Evolutionary conservation across 371 early-diverging fungal species (phyloP), one percentile per base, ranked within the genome.

Genomic region (Conidiobolus incongruus): DNA sequence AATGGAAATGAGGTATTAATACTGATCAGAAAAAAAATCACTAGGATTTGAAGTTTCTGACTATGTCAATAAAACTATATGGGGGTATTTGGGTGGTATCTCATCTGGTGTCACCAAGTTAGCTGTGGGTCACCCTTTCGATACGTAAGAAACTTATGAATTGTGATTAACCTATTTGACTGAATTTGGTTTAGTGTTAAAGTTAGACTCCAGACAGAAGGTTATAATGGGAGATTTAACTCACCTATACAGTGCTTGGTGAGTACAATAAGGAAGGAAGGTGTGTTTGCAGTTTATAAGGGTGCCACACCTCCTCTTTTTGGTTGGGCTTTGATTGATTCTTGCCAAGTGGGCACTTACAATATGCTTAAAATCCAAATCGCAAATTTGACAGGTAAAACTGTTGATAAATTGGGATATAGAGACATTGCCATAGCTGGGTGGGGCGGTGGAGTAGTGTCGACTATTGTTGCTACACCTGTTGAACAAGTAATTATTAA

Each of bases 321-420:
- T 31, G 91, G 95, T 6, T 94, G 92, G 90, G 75, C 80, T 28
- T 63, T 84, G 37, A 85, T 89, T 86, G 88, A 90, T 48, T 71
- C 75, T 35, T 66, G 81, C 40, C 75, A 75, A 74, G 75, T 65
- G 52, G 60, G 24, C 8, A 38, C 22, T 24, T 32, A 37, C n/a
- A 21, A 13, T 10, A 26, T 36, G 6, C n/a, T n/a, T n/a, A n/a
- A n/a, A n/a, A n/a, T n/a, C n/a, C n/a, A n/a, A n/a, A n/a, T n/a
- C n/a, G n/a, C n/a, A n/a, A n/a, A n/a, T n/a, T n/a, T n/a, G n/a
- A n/a, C n/a, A n/a, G n/a, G n/a, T n/a, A n/a, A n/a, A n/a, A n/a
- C n/a, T n/a, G n/a, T n/a, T n/a, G n/a, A n/a, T n/a, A n/a, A n/a
- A n/a, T n/a, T n/a, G n/a, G n/a, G n/a, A 16, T 37, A 34, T 16